Evolutionary conservation across 1,284 basidiomycete species (phyloP).

Genomic region (Ceratobasidium sp.): DNA sequence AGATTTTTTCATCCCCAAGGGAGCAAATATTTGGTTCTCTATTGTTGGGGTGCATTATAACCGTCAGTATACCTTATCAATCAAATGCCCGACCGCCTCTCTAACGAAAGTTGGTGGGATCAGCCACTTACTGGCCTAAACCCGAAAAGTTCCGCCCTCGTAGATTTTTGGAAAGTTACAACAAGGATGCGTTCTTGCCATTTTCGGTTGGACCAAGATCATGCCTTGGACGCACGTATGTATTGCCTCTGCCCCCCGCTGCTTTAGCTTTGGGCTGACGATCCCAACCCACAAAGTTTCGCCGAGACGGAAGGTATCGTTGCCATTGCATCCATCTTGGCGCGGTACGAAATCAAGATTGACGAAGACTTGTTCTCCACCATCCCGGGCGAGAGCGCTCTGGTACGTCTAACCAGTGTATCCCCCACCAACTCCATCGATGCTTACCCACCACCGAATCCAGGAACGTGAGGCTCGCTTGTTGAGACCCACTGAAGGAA

Average conservation of each 20-base stretch:
- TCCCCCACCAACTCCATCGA: conserved; percentile 19
- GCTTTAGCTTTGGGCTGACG: no score
- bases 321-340: background rate
- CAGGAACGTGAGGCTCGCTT: conserved; percentile 31
- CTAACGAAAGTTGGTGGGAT: background rate
- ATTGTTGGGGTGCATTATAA: background rate
- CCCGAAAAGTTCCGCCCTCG: conserved; percentile 25
- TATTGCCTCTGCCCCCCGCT: no score
- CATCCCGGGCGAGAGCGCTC: background rate
- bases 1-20: background rate
- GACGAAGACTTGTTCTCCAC: background rate
- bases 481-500: conserved; percentile 15
- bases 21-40: background rate
- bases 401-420: background rate
- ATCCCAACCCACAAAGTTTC: background rate
- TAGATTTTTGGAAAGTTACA: conserved; percentile 24
- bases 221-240: conserved; percentile 35
- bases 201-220: conserved; percentile 29
- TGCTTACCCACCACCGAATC: conserved; percentile 3
- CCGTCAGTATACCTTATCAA: background rate
- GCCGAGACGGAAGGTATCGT: conserved; percentile 1
- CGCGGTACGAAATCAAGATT: background rate
- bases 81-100: no score
- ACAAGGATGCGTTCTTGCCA: conserved; percentile 31
- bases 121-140: conserved; percentile 36